Evolutionary conservation across 305 asterid species (phyloP), one percentile per base, ranked within the genome.

Genomic region (Andrographis paniculata): DNA sequence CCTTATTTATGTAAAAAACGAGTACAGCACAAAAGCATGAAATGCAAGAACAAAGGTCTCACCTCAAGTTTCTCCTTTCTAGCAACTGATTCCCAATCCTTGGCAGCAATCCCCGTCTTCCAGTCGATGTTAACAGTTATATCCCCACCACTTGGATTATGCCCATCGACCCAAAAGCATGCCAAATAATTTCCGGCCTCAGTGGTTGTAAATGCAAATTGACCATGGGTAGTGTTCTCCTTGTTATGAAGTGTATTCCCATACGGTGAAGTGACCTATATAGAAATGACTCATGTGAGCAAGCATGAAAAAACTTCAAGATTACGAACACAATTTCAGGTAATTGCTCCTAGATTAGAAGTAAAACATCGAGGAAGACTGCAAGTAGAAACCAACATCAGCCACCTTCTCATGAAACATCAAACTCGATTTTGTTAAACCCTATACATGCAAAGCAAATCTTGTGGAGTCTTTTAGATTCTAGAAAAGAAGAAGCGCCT

Each of bases 41-140:
- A 50, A n/a, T 27, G 52, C 14, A 41, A 5, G 6, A 28, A 53
- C 35, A 20, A 43, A 39, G 65, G 21, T 28, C 72, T 61, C 64
- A 91, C 99, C 94, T 91, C 95, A 14, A 91, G 72, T 58, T 81
- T 83, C 72, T 91, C 96, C 70, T 91, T 91, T 61, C 77, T 81
- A 17, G 96, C 99, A 66, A 91, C 95, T 17, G 96, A 78, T 2
- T 91, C 95, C 99, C 99, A 87, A 58, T 91, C 99, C 70, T 81
- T 81, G n/a, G 99, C 96, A 39, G 96, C 95, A 58, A 91, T 72
- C 56, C 99, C 99, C 7, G 75, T 83, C 64, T 79, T 87, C 99
- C 99, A 87, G 42, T 83, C 95, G 30, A 91, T 70, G 70, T 77
- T 81, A 45, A 91, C 67, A 55, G 78, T 91, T 59, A 79, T 58